These are phyloP conservation scores for Neurospora sp. DNA, from an alignment of 2,329 filamentous ascomycete genomes.

Conservation along the genomic window DNA sequence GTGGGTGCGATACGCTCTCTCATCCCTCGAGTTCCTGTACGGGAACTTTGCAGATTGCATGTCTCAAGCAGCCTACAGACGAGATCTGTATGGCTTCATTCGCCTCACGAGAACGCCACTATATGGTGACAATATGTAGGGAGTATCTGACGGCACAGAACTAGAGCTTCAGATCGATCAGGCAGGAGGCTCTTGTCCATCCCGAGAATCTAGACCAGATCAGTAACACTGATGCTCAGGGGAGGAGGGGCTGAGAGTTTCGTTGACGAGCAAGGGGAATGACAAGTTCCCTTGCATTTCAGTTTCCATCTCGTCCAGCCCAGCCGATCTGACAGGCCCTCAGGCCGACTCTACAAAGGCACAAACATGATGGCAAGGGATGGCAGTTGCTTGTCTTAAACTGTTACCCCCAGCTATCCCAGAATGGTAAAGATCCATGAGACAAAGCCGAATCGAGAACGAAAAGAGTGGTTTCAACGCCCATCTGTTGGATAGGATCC, in stretches of 20 bases:
- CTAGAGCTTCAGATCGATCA: not conserved
- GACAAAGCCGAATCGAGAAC: not conserved
- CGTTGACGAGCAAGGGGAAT: not conserved
- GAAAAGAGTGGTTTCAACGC: not conserved
- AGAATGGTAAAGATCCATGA: not conserved
- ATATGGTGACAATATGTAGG: not conserved
- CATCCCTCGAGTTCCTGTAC: not conserved
- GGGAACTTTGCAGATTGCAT: not conserved
- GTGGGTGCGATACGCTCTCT: not conserved
- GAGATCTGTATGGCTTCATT: not conserved
- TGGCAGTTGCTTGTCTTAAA: not conserved
- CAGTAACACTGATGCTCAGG: not conserved
- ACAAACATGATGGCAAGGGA: not conserved
- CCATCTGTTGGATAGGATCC: not conserved
- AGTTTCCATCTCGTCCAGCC: not conserved
- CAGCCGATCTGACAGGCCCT: not conserved
- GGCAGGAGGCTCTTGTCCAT: not conserved
- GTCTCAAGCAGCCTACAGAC: not conserved
- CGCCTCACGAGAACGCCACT: not conserved
- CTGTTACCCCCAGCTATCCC: not conserved
- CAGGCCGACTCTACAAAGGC: not conserved
- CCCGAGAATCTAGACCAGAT: not conserved
- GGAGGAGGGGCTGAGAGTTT: not conserved
- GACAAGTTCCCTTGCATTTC: not conserved
- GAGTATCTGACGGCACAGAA: not conserved